These are phyloP conservation scores for Dryadomyces sulphureus DNA, from an alignment of 2,329 filamentous ascomycete genomes.

Conservation along the genomic window DNA sequence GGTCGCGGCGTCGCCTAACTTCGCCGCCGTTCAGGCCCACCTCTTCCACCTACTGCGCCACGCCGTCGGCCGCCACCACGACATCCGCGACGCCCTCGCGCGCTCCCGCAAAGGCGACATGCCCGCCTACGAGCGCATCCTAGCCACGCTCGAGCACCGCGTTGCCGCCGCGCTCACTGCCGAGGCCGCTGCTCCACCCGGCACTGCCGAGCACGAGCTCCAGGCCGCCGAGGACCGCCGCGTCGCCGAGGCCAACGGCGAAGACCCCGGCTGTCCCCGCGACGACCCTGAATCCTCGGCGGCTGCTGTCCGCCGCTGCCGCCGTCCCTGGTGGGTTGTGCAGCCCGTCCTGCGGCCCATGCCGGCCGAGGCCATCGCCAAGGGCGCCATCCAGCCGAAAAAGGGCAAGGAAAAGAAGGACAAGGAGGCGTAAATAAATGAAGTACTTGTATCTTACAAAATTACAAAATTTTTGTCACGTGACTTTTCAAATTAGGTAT, in stretches of 20 bases:
- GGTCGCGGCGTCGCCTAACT: constrained; percentile 36
- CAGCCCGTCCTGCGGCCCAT: constrained; percentile 78
- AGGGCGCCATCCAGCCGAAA: constrained; percentile 59
- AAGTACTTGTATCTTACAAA: too few species aligned
- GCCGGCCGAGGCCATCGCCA: constrained; percentile 74
- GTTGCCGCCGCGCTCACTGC: constrained; percentile 53
- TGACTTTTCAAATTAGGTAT: too few species aligned
- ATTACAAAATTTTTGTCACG: too few species aligned
- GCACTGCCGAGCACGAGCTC: constrained; percentile 12
- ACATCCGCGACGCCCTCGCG: constrained; percentile 76
- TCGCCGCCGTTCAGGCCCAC: constrained; percentile 75
- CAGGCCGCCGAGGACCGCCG: constrained; percentile 12
- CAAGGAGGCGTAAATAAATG: too few species aligned
- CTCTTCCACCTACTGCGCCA: constrained; percentile 83
- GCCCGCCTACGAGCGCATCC: constrained; percentile 58
- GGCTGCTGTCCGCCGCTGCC: constrained; percentile 56
- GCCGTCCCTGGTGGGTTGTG: constrained; percentile 76
- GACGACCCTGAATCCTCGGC: constrained; percentile 41
- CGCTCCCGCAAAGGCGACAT: constrained; percentile 55
- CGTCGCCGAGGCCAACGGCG: constrained; percentile 13
- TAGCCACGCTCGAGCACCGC: constrained; percentile 59
- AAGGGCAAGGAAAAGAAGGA: constrained; percentile 27
- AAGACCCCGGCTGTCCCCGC: constrained; percentile 15
- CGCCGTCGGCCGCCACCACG: constrained; percentile 63
- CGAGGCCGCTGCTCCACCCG: constrained; percentile 26